A percentile compares a stretch with the other conserved stretches of the same genome.
Evolutionary conservation across 495 filamentous ascomycete genomes (phyloP).

Genomic region (Podospora conica): DNA sequence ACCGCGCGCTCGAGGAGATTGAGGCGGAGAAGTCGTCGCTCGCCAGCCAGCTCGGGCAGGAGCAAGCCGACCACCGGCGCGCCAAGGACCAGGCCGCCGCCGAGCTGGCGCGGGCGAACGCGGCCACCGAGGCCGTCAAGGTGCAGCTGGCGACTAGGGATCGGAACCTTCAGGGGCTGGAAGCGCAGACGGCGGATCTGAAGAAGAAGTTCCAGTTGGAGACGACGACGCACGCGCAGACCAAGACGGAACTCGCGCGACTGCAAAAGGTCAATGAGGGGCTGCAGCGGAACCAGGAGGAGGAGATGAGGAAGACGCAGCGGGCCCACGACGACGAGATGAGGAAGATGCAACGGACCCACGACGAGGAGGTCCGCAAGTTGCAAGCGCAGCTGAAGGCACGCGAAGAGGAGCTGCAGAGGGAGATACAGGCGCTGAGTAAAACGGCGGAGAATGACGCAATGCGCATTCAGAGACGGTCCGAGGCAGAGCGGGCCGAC

Average conservation of each 20-base stretch:
- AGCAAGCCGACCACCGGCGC: slow-evolving; percentile 66
- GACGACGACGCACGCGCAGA: slow-evolving; percentile 58
- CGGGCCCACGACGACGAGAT: slow-evolving; percentile 24
- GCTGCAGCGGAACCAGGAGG: slow-evolving; percentile 64
- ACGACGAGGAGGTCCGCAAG: slow-evolving; percentile 51
- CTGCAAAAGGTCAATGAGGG: slow-evolving; percentile 65
- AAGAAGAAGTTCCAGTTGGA: slow-evolving; percentile 62
- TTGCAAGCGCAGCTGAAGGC: slow-evolving; percentile 6
- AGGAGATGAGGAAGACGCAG: slow-evolving; percentile 26
- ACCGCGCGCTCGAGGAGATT: slow-evolving; percentile 58
- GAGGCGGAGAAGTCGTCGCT: slow-evolving; percentile 61
- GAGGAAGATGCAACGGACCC: slow-evolving; percentile 54
- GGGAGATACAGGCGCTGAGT: slow-evolving; percentile 28
- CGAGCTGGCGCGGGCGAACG: slow-evolving; percentile 59
- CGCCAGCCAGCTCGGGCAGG: slow-evolving; percentile 66
- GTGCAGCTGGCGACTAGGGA: slow-evolving; percentile 61
- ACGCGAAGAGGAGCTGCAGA: slow-evolving; percentile 46
- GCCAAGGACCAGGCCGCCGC: slow-evolving; percentile 59
- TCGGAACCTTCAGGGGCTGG: slow-evolving; percentile 56
- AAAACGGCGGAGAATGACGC: slow-evolving; percentile 37
- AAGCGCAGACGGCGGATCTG: slow-evolving; percentile 55
- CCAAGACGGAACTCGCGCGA: slow-evolving; percentile 61
- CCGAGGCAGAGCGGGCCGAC: slow-evolving; percentile 57
- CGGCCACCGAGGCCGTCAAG: slow-evolving; percentile 62
- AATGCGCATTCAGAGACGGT: slow-evolving; percentile 24